Evolutionary conservation across 768 basidiomycete species (phyloP).

Genomic region (Boletus reticuloceps): DNA sequence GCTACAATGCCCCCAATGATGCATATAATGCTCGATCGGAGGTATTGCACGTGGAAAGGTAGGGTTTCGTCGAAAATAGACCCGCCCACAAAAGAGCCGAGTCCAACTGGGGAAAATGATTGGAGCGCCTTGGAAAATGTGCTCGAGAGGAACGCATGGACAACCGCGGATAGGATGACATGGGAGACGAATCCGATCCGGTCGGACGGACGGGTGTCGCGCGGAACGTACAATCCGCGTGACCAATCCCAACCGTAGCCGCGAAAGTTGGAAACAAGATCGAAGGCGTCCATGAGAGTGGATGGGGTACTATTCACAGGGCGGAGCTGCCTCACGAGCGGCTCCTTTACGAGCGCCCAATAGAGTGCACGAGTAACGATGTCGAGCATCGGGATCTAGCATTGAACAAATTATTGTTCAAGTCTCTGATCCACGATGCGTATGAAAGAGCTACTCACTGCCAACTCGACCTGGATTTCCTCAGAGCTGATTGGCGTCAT

Average conservation of each 20-base stretch:
- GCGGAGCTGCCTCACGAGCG: neutral
- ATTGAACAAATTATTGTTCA: neutral
- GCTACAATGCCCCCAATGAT: neutral
- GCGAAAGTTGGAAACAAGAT: neutral
- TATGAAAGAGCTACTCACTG: neutral
- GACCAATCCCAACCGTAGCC: neutral
- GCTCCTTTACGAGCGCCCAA: neutral
- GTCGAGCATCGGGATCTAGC: neutral
- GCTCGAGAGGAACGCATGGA: neutral
- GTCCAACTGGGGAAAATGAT: neutral
- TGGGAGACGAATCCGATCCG: neutral
- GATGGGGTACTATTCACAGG: neutral
- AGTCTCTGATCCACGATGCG: too few species aligned
- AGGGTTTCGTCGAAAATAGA: neutral
- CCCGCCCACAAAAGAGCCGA: neutral
- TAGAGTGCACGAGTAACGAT: neutral
- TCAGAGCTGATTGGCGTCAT: neutral
- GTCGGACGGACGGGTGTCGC: neutral
- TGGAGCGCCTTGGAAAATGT: neutral
- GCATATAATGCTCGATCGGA: neutral
- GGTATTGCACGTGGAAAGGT: neutral
- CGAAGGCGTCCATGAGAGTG: neutral
- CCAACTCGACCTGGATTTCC: neutral
- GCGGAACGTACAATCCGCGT: neutral
- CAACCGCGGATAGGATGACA: neutral